Evolutionary conservation across 1,139 yeast species (phyloP).

Genomic region (Candida tunisiensis): DNA sequence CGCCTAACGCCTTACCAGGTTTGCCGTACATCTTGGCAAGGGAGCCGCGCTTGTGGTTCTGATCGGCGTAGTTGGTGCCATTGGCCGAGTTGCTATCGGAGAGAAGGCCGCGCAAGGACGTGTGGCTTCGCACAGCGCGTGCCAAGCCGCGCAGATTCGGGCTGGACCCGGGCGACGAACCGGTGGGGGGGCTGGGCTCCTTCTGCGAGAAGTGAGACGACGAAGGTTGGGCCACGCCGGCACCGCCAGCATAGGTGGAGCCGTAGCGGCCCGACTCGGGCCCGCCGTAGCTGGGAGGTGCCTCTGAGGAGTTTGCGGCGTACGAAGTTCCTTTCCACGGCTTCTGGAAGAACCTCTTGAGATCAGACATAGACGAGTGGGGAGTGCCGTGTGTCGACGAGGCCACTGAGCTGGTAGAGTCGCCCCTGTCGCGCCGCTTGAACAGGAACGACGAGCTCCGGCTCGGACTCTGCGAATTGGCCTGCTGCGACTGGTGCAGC

Average conservation of each 20-base stretch:
- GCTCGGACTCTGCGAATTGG: neutral
- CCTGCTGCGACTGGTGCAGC: too few species aligned
- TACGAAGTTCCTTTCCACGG: conserved; percentile 8
- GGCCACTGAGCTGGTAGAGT: conserved; percentile 10
- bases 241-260: neutral
- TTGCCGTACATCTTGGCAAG: conserved; percentile 65
- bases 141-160: neutral
- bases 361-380: conserved; percentile 13
- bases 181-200: neutral
- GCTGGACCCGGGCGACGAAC: neutral
- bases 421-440: neutral
- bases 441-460: neutral
- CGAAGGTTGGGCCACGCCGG: too few species aligned
- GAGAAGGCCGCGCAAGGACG: neutral
- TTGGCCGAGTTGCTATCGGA: too few species aligned
- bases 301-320: neutral
- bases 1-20: conserved; percentile 77
- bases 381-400: conserved; percentile 9
- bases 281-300: too few species aligned
- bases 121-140: neutral
- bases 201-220: too few species aligned
- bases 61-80: neutral
- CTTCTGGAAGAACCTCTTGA: conserved; percentile 17
- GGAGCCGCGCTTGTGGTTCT: conserved; percentile 19
- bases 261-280: neutral